phyloP scores from a whole-genome alignment of 1,139 yeast species.

The Hansenula sp. region DNA sequence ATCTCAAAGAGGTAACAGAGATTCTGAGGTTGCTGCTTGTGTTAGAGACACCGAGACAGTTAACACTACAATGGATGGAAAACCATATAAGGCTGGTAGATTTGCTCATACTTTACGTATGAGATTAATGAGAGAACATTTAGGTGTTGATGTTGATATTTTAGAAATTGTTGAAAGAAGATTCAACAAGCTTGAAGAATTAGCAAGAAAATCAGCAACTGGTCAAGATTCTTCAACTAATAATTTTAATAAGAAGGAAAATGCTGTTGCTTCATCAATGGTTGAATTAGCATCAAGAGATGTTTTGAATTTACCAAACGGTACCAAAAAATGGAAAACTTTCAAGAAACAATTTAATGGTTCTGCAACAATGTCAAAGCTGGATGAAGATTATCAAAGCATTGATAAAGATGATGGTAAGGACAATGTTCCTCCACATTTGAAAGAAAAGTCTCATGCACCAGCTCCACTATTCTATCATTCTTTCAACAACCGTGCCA shows the following conservation, averaged over 20 bases:
- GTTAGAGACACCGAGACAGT: slow-evolving; percentile 80
- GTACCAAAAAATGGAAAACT: slow-evolving; percentile 47
- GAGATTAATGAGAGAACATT: slow-evolving; percentile 92
- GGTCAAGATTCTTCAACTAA: slow-evolving; percentile 18
- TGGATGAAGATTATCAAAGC: slow-evolving; percentile 9
- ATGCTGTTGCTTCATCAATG: slow-evolving; percentile 52
- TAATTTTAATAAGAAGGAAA: slow-evolving; percentile 31
- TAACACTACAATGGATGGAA: slow-evolving; percentile 74
- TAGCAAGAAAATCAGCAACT: slow-evolving; percentile 37
- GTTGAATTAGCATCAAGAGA: slow-evolving; percentile 72
- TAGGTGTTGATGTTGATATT: slow-evolving; percentile 89
- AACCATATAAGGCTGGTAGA: slow-evolving; percentile 73
- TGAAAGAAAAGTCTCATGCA: slow-evolving; percentile 14
- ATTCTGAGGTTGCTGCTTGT: slow-evolving; percentile 89
- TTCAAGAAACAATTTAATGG: slow-evolving; percentile 22
- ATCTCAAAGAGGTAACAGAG: slow-evolving; percentile 90
- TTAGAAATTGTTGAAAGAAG: slow-evolving; percentile 80
- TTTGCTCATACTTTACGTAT: slow-evolving; percentile 88
- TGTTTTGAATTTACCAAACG: slow-evolving; percentile 41
- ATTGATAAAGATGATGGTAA: slow-evolving; percentile 26
- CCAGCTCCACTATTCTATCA: slow-evolving; percentile 36
- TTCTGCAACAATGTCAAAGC: not conserved
- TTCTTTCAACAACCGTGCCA: slow-evolving; percentile 85
- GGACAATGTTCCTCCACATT: slow-evolving; percentile 25
- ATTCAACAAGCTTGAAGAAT: slow-evolving; percentile 53